Evolutionary conservation across 306 rosid genomes (phyloP).

Genomic region (Parietaria judaica): DNA sequence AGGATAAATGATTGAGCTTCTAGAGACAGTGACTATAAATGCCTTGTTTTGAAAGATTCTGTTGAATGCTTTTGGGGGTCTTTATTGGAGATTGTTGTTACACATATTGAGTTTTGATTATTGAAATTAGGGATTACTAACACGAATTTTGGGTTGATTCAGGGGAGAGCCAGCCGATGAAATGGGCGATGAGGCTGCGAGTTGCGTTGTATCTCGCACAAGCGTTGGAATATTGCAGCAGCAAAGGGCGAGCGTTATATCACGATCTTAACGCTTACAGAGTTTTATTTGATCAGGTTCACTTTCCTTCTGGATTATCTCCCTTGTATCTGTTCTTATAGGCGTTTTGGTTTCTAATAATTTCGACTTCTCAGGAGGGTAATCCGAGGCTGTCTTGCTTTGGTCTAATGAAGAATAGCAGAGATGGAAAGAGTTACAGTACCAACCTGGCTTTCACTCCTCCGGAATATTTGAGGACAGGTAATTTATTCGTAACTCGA

Average conservation of each 20-base stretch:
- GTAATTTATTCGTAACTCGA: constrained; percentile 25
- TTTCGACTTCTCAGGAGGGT: constrained; percentile 51
- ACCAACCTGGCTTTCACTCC: constrained; percentile 98
- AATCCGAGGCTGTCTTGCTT: constrained; percentile 96
- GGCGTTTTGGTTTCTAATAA: constrained; percentile 13
- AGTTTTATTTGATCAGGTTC: constrained; percentile 83
- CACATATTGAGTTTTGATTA: background rate
- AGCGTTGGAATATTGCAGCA: constrained; percentile 89
- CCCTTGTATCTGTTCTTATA: constrained; percentile 2
- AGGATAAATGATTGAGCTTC: background rate
- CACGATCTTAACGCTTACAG: constrained; percentile 98
- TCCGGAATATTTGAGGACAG: constrained; percentile 95
- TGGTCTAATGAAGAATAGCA: constrained; percentile 98
- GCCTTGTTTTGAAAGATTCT: background rate
- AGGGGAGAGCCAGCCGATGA: constrained; percentile 98
- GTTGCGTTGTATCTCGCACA: constrained; percentile 94
- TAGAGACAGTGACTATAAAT: background rate
- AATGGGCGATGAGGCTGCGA: constrained; percentile 99
- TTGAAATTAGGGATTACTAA: background rate
- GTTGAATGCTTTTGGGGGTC: background rate
- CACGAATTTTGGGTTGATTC: constrained; percentile 7
- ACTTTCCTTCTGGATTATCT: constrained; percentile 3
- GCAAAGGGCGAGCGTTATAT: constrained; percentile 75
- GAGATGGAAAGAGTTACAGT: constrained; percentile 95
- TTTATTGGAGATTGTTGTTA: background rate